These are phyloP conservation scores for Phytophthora brassicae DNA, from an alignment of 352 stramenopile genomes.

Conservation along the genomic window DNA sequence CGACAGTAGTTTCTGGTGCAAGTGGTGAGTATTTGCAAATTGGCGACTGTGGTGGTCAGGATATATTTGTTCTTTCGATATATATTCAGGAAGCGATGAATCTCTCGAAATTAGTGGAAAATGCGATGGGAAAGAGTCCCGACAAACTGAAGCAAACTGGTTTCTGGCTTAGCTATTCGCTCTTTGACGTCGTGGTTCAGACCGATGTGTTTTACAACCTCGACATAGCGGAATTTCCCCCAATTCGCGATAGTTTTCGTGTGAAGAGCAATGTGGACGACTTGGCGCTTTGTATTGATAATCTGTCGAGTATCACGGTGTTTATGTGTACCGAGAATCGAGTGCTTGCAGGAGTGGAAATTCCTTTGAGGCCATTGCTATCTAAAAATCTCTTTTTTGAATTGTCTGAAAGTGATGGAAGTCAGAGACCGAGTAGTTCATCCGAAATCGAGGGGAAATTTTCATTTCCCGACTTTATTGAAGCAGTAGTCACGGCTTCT, in stretches of 20 bases:
- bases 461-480: constrained; percentile 40
- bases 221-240: constrained; percentile 49
- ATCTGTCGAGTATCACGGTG: constrained; percentile 39
- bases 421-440: constrained; percentile 4
- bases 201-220: constrained; percentile 79
- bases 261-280: constrained; percentile 57
- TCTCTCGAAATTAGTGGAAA: constrained; percentile 31
- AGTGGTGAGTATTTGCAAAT: constrained; percentile 57
- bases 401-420: background rate
- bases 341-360: constrained; percentile 60
- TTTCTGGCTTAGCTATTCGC: constrained; percentile 84
- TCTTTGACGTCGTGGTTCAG: constrained; percentile 84
- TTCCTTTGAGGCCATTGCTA: constrained; percentile 45
- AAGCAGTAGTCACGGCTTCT: constrained; percentile 36
- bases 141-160: constrained; percentile 25
- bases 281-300: constrained; percentile 40
- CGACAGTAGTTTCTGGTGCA: constrained; percentile 23
- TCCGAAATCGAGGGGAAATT: constrained; percentile 40
- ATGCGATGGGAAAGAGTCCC: constrained; percentile 12
- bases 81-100: constrained; percentile 50
- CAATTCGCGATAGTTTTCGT: constrained; percentile 76
- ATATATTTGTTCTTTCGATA: constrained; percentile 69
- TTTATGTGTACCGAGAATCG: constrained; percentile 75
- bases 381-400: constrained; percentile 29
- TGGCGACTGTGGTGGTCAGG: constrained; percentile 36